Percentiles rank a stretch among this genome's conserved stretches.
These are phyloP conservation scores for Hortaea werneckii DNA, from an alignment of 2,329 filamentous ascomycete genomes.

Conservation along the genomic window DNA sequence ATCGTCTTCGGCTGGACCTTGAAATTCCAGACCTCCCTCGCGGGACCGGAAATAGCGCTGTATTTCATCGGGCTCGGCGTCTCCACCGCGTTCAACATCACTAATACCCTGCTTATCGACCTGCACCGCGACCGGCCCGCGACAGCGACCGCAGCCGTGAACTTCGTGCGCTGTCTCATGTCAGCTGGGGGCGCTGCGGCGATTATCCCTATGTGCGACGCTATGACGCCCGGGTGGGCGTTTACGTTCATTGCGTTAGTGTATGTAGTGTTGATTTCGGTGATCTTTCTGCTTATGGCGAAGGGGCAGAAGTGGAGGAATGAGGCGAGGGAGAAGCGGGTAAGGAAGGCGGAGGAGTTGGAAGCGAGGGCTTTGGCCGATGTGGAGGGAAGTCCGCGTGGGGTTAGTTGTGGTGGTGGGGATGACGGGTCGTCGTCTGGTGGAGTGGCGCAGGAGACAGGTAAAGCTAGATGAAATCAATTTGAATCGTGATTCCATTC, in stretches of 20 bases:
- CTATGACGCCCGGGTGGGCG: slow-evolving; percentile 9
- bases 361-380: background rate
- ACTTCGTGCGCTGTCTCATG: slow-evolving; percentile 34
- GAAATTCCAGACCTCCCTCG: slow-evolving; percentile 26
- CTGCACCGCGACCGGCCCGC: slow-evolving; percentile 31
- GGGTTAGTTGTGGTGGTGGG: background rate
- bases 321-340: slow-evolving; percentile 9
- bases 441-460: too few relatives aligned
- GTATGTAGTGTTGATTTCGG: slow-evolving; percentile 11
- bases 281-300: slow-evolving; percentile 15
- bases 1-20: slow-evolving; percentile 36
- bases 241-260: slow-evolving; percentile 12
- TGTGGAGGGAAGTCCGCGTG: background rate
- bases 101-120: slow-evolving; percentile 38
- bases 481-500: too few relatives aligned
- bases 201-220: slow-evolving; percentile 24
- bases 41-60: slow-evolving; percentile 39
- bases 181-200: slow-evolving; percentile 32
- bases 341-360: slow-evolving; percentile 1
- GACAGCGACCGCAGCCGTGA: slow-evolving; percentile 35
- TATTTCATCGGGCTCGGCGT: slow-evolving; percentile 22
- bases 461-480: too few relatives aligned
- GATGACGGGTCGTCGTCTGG: background rate
- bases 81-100: slow-evolving; percentile 32
- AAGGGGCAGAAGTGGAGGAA: slow-evolving; percentile 14